phyloP scores from a whole-genome alignment of 345 rosid species.

The Arabidopsis thaliana region DNA sequence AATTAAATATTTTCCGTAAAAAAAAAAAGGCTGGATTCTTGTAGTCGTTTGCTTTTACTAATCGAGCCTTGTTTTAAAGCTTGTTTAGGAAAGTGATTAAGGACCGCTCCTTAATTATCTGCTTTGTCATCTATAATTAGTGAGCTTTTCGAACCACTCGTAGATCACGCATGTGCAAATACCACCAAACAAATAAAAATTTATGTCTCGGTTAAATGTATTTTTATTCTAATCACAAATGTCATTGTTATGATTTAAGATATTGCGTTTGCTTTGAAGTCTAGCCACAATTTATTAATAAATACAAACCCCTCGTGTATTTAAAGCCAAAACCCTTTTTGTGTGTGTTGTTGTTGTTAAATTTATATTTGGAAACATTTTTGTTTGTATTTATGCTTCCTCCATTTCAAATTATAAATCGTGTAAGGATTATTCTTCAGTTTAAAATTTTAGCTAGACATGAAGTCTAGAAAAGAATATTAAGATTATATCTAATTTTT shows the following conservation, averaged over 20 bases:
- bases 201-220: slow-evolving; percentile 34
- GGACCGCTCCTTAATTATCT: slow-evolving; percentile 39
- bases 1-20: not conserved
- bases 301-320: not conserved
- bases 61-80: slow-evolving; percentile 33
- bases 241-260: slow-evolving; percentile 37
- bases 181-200: not conserved
- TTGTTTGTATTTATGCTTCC: too few relatives aligned
- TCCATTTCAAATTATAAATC: too few relatives aligned
- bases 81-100: slow-evolving; percentile 43
- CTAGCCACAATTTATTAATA: not conserved
- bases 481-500: too few relatives aligned
- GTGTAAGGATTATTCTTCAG: too few relatives aligned
- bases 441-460: too few relatives aligned
- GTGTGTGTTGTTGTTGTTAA: not conserved
- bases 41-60: slow-evolving; percentile 28
- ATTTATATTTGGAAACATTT: not conserved
- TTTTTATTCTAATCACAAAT: slow-evolving; percentile 22
- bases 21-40: slow-evolving; percentile 24
- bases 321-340: not conserved
- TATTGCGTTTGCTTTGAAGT: slow-evolving; percentile 24
- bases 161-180: slow-evolving; percentile 23
- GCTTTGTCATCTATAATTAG: slow-evolving; percentile 34
- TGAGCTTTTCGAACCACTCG: slow-evolving; percentile 30
- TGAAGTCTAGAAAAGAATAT: too few relatives aligned